Evolutionary conservation across 768 basidiomycete genomes (phyloP).

Genomic region (Baorangia bicolor): DNA sequence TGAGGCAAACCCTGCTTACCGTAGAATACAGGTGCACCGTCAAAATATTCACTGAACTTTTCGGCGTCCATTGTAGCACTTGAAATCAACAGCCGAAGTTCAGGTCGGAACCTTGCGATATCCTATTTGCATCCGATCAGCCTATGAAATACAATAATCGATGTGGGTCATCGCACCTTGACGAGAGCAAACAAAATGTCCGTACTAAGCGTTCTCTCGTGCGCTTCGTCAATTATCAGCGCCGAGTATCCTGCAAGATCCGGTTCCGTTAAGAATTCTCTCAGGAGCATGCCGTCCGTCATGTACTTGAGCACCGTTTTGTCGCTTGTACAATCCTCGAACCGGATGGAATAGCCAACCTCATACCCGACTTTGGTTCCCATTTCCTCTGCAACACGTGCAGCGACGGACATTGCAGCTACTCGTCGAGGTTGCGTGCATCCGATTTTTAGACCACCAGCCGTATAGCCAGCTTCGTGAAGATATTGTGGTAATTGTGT

Average conservation of each 20-base stretch:
- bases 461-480: constrained; percentile 95
- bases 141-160: constrained; percentile 13
- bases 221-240: constrained; percentile 97
- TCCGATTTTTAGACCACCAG: constrained; percentile 74
- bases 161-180: constrained; percentile 67
- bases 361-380: constrained; percentile 96
- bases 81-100: constrained; percentile 89
- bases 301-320: constrained; percentile 99
- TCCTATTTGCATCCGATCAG: constrained; percentile 54
- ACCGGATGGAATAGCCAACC: constrained; percentile 99
- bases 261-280: constrained; percentile 97
- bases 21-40: constrained; percentile 92
- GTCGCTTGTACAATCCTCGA: constrained; percentile 99
- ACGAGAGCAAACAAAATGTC: constrained; percentile 98
- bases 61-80: constrained; percentile 97
- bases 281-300: constrained; percentile 98
- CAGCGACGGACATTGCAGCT: constrained; percentile 98
- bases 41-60: constrained; percentile 97
- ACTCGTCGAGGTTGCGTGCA: constrained; percentile 99
- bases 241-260: constrained; percentile 93
- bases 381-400: constrained; percentile 99
- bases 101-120: constrained; percentile 94
- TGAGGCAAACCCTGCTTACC: constrained; percentile 45
- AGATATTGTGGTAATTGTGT: constrained; percentile 98
- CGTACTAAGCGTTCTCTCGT: constrained; percentile 95